Conservation (phyloP, 2,329 filamentous ascomycete genomes). For the Aspergillus bombycis region DNA sequence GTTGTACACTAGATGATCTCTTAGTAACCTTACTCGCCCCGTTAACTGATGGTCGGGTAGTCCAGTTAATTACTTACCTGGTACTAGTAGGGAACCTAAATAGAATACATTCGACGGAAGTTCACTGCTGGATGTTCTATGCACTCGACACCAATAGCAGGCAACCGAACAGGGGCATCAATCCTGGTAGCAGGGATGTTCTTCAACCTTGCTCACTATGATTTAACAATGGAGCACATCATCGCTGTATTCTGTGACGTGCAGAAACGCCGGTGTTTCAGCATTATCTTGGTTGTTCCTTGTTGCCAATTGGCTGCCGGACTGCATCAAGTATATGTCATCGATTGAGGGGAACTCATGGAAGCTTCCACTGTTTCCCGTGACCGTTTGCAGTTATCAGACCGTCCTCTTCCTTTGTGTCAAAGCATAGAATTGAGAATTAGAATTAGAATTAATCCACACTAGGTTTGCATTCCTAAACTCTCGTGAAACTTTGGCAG, state of each 20-base stretch:
- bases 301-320: neutral
- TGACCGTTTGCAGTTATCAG: slow-evolving; percentile 14
- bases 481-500: slow-evolving; percentile 8
- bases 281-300: neutral
- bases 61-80: neutral
- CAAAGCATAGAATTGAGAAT: neutral
- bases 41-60: neutral
- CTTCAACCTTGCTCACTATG: neutral
- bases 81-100: neutral
- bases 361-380: slow-evolving; percentile 17
- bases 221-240: slow-evolving; percentile 16
- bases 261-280: slow-evolving; percentile 14
- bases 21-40: neutral
- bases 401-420: neutral
- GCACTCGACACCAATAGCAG: neutral
- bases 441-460: slow-evolving; percentile 7
- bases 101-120: neutral
- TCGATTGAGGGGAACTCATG: slow-evolving; percentile 7
- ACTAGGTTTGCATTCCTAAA: slow-evolving; percentile 8
- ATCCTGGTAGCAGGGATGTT: neutral
- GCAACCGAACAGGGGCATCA: neutral
- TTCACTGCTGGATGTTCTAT: neutral
- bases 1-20: slow-evolving; percentile 5
- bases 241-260: slow-evolving; percentile 19
- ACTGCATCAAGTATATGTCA: slow-evolving; percentile 15